Conservation (phyloP, 371 early-diverging fungal genomes). For the Mucor irregularis region DNA sequence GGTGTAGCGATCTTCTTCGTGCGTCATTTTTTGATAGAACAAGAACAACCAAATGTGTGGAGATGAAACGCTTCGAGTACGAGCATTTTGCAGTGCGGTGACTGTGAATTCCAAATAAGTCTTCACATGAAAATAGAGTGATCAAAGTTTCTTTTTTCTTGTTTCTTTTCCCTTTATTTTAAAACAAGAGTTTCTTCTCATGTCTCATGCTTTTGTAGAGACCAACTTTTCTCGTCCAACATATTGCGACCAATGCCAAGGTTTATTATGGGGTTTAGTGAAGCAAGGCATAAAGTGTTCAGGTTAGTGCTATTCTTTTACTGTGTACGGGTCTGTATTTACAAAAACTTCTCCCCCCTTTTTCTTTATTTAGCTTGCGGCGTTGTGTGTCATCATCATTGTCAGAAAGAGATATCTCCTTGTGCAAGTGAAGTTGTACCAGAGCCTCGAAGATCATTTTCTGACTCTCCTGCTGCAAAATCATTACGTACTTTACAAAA, state of each 20-base stretch:
- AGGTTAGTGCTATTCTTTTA: slow-evolving; percentile 6
- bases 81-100: no score
- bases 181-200: no score
- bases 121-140: slow-evolving; percentile 5
- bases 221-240: slow-evolving; percentile 17
- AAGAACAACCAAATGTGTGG: not conserved
- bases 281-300: slow-evolving; percentile 23
- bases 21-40: not conserved
- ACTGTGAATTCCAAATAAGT: not conserved
- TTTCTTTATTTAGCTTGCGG: slow-evolving; percentile 13
- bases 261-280: slow-evolving; percentile 26
- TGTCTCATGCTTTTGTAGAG: slow-evolving; percentile 21
- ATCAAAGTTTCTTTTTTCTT: not conserved
- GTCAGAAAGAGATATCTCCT: slow-evolving; percentile 2
- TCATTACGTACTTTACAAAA: slow-evolving; percentile 25
- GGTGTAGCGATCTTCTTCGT: not conserved
- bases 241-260: slow-evolving; percentile 27
- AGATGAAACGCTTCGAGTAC: no score
- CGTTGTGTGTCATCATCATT: slow-evolving; percentile 10
- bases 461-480: slow-evolving; percentile 27
- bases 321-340: not conserved
- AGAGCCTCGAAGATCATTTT: not conserved
- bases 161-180: slow-evolving; percentile 2
- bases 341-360: not conserved
- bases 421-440: slow-evolving; percentile 4